Conservation (phyloP, 306 rosid genomes). For the Astragalus membranaceus region DNA sequence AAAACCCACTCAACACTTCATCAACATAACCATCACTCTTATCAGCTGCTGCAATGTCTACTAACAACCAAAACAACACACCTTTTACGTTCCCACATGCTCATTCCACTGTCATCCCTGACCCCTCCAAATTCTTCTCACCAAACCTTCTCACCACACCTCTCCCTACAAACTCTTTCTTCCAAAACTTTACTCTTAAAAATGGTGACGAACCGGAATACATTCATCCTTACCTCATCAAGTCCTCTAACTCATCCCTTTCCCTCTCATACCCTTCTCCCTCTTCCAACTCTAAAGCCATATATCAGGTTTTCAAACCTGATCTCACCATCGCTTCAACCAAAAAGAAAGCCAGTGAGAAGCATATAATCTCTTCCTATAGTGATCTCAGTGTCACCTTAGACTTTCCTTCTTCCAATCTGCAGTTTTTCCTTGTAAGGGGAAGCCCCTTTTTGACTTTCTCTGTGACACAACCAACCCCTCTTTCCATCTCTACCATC, state of each 20-base stretch:
- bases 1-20: background rate
- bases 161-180: conserved; percentile 88
- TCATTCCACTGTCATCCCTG: conserved; percentile 68
- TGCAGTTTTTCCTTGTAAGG: conserved; percentile 62
- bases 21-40: too few species aligned
- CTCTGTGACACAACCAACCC: conserved; percentile 31
- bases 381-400: conserved; percentile 69
- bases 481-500: conserved; percentile 53
- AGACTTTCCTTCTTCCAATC: conserved; percentile 62
- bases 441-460: conserved; percentile 79
- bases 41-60: background rate
- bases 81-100: conserved; percentile 58
- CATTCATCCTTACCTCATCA: conserved; percentile 76
- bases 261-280: conserved; percentile 64
- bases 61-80: background rate
- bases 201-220: conserved; percentile 81
- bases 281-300: conserved; percentile 27
- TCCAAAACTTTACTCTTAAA: conserved; percentile 70
- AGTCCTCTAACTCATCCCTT: conserved; percentile 54
- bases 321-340: conserved; percentile 60
- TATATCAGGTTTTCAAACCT: conserved; percentile 52
- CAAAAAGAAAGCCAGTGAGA: conserved; percentile 13
- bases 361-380: conserved; percentile 53
- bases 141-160: conserved; percentile 52
- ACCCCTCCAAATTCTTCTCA: conserved; percentile 73